Percentiles rank a stretch among this genome's conserved stretches.
Conservation (phyloP, 805 yeast genomes). For the Candida orba region DNA sequence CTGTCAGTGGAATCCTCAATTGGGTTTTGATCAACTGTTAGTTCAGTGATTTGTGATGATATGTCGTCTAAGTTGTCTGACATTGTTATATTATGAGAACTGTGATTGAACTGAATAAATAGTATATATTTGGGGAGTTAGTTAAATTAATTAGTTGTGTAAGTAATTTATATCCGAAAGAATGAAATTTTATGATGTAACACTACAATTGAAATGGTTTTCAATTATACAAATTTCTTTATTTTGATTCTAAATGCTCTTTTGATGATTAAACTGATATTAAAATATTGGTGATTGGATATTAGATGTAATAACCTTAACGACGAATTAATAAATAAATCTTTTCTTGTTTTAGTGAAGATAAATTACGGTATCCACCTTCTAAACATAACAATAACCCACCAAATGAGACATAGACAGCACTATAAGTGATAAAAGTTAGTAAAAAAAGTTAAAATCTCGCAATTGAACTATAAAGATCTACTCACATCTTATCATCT, state of each 20-base stretch:
- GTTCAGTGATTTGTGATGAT: conserved; percentile 7
- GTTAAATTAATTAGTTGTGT: too few relatives aligned
- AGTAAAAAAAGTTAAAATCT: background rate
- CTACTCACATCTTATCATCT: conserved; percentile 38
- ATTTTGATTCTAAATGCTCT: too few relatives aligned
- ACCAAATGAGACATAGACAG: conserved; percentile 93
- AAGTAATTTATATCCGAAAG: too few relatives aligned
- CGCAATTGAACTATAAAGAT: background rate
- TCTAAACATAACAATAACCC: conserved; percentile 90
- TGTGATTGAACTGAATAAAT: too few relatives aligned
- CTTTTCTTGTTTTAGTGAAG: conserved; percentile 87
- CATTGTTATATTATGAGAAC: background rate
- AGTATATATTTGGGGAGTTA: too few relatives aligned
- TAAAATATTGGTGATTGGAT: background rate
- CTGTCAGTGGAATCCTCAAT: conserved; percentile 37
- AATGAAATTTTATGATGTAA: too few relatives aligned
- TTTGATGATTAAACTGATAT: background rate
- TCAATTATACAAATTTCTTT: background rate
- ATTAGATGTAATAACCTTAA: conserved; percentile 8
- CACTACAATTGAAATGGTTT: too few relatives aligned
- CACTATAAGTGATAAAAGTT: conserved; percentile 27
- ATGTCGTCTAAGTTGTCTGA: conserved; percentile 8
- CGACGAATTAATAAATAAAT: conserved; percentile 83
- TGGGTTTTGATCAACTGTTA: conserved; percentile 9
- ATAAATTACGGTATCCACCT: conserved; percentile 87